Evolutionary conservation across 345 rosid species (phyloP).

Genomic region (Heritiera littoralis): DNA sequence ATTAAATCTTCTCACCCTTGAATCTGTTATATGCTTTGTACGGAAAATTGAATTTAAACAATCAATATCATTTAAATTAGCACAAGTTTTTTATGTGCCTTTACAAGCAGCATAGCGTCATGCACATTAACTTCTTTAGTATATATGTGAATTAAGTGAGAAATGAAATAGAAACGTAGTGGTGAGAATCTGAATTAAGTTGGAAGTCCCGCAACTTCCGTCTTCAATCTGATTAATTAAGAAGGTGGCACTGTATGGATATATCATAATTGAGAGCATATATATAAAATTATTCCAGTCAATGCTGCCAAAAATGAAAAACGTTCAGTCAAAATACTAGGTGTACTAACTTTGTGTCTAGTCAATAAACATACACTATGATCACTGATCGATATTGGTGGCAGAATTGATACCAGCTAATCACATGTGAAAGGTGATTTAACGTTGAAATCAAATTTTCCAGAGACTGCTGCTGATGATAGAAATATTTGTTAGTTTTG

Average conservation of each 20-base stretch:
- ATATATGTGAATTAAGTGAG: not conserved
- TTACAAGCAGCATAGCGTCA: not conserved
- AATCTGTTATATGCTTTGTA: not conserved
- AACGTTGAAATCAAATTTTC: not conserved
- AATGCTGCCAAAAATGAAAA: not conserved
- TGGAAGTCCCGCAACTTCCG: not conserved
- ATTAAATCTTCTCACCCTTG: not conserved
- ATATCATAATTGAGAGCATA: not conserved
- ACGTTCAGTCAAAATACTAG: not conserved
- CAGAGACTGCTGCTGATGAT: not conserved
- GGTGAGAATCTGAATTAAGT: not conserved
- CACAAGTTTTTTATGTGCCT: not conserved
- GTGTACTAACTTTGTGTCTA: not conserved
- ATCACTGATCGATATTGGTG: not conserved
- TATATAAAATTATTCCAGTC: not conserved
- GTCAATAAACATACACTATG: constrained; percentile 4
- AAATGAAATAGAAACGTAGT: not conserved
- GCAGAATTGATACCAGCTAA: not conserved
- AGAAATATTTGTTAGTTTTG: not conserved
- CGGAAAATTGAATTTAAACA: not conserved
- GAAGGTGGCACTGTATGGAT: not conserved
- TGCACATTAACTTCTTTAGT: not conserved
- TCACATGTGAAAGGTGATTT: not conserved
- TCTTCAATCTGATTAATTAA: not conserved
- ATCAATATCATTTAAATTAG: not conserved